Conservation (phyloP, 495 filamentous ascomycete species). For the Penicillium odoratum region DNA sequence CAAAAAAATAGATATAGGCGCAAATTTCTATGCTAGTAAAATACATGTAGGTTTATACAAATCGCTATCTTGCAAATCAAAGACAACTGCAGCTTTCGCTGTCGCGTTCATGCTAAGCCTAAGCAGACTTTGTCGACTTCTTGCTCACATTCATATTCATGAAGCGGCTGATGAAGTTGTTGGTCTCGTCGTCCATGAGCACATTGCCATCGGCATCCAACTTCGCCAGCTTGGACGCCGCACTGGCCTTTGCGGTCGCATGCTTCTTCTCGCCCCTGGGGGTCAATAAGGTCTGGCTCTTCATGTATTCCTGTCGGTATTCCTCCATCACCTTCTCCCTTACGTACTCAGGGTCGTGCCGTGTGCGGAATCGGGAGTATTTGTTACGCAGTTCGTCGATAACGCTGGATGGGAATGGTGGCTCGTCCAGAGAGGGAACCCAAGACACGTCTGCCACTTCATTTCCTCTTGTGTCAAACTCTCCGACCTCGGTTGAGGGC, state of each 20-base stretch:
- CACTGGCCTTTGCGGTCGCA: constrained; percentile 24
- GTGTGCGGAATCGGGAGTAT: constrained; percentile 77
- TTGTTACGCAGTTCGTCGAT: constrained; percentile 88
- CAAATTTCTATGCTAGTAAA: constrained; percentile 45
- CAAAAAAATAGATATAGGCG: constrained; percentile 15
- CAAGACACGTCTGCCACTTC: constrained; percentile 75
- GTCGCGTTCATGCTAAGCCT: constrained; percentile 9
- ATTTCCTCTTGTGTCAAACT: constrained; percentile 65
- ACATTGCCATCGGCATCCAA: constrained; percentile 39
- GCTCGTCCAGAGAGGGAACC: constrained; percentile 66
- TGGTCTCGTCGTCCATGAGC: constrained; percentile 33
- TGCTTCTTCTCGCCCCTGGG: constrained; percentile 36
- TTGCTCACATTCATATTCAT: constrained; percentile 28
- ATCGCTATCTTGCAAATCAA: constrained; percentile 28
- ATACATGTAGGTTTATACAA: constrained; percentile 41
- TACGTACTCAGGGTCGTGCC: constrained; percentile 66
- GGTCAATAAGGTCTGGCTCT: constrained; percentile 50
- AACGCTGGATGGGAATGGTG: constrained; percentile 76
- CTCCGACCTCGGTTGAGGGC: constrained; percentile 46
- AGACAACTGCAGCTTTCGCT: constrained; percentile 1
- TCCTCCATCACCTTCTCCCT: constrained; percentile 57
- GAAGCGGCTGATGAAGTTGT: constrained; percentile 38
- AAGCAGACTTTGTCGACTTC: constrained; percentile 8
- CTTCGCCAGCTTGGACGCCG: constrained; percentile 25
- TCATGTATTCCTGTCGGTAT: constrained; percentile 57